These are phyloP conservation scores for Aspergillus glaucus DNA, from an alignment of 2,329 filamentous ascomycete genomes.

Conservation along the genomic window DNA sequence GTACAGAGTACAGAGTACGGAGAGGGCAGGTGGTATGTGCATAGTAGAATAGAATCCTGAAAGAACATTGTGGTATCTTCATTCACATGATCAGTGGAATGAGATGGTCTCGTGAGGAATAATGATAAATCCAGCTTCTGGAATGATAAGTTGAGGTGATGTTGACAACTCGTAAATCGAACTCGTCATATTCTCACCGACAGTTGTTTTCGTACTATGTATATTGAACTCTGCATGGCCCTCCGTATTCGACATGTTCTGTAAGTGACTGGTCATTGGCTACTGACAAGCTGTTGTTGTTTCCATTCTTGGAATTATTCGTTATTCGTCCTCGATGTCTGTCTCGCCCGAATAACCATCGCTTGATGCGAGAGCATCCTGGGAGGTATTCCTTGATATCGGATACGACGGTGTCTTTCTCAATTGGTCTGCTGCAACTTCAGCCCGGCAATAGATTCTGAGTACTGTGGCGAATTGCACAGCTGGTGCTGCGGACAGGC, in stretches of 20 bases:
- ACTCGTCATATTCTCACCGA: constrained; percentile 8
- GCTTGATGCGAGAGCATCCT: background rate
- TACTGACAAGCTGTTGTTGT: background rate
- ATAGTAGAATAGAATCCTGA: too few species aligned
- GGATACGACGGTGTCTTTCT: background rate
- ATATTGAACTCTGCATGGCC: background rate
- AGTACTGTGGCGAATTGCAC: background rate
- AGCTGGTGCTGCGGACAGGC: background rate
- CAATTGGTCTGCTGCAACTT: background rate
- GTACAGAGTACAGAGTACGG: too few species aligned
- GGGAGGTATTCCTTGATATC: background rate
- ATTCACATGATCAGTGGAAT: too few species aligned
- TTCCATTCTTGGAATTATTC: background rate
- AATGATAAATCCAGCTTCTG: too few species aligned
- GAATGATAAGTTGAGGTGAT: background rate
- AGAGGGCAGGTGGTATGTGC: too few species aligned
- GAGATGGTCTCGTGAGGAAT: too few species aligned
- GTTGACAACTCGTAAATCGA: background rate
- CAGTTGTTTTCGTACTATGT: background rate
- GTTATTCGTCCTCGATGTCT: background rate
- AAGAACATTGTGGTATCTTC: too few species aligned
- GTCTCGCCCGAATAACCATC: background rate
- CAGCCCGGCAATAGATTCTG: background rate
- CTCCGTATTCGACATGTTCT: background rate
- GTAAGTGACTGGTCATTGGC: background rate